Conservation (phyloP, 768 basidiomycete genomes). For the Mycena maculata region DNA sequence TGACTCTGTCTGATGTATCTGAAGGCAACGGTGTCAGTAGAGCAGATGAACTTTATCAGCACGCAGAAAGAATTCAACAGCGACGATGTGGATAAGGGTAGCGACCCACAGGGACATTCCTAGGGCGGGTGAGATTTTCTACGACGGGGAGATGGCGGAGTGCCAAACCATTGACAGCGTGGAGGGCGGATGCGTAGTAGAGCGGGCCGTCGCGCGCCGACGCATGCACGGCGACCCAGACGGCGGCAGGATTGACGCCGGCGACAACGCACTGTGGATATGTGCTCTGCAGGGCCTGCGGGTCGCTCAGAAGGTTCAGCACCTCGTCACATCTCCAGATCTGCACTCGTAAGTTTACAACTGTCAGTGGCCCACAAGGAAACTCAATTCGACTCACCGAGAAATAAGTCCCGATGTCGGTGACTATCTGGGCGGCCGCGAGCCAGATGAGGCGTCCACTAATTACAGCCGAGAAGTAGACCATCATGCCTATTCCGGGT, state of each 20-base stretch:
- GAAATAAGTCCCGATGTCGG: conserved; percentile 39
- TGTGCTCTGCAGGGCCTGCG: background rate
- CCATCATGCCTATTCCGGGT: conserved; percentile 34
- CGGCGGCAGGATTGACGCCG: conserved; percentile 19
- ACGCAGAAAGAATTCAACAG: conserved; percentile 40
- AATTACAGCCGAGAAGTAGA: conserved; percentile 34
- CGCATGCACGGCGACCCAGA: conserved; percentile 38
- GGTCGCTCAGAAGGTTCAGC: conserved; percentile 31
- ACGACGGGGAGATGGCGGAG: background rate
- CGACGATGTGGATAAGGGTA: conserved; percentile 37
- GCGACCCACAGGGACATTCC: conserved; percentile 44
- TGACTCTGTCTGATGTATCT: conserved; percentile 22
- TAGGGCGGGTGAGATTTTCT: background rate
- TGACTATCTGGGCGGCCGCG: conserved; percentile 32
- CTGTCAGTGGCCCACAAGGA: background rate
- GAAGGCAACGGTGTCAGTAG: background rate
- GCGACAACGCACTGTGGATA: conserved; percentile 38
- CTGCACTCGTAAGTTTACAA: conserved; percentile 5
- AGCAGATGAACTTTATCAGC: background rate
- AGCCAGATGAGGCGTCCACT: conserved; percentile 37
- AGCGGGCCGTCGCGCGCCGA: conserved; percentile 28
- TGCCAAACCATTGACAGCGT: conserved; percentile 34
- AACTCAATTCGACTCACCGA: conserved; percentile 29
- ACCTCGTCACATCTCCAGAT: conserved; percentile 44
- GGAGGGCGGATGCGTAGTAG: conserved; percentile 33